Evolutionary conservation across 768 basidiomycete species (phyloP).

Genomic region (Boletus barrowsii): DNA sequence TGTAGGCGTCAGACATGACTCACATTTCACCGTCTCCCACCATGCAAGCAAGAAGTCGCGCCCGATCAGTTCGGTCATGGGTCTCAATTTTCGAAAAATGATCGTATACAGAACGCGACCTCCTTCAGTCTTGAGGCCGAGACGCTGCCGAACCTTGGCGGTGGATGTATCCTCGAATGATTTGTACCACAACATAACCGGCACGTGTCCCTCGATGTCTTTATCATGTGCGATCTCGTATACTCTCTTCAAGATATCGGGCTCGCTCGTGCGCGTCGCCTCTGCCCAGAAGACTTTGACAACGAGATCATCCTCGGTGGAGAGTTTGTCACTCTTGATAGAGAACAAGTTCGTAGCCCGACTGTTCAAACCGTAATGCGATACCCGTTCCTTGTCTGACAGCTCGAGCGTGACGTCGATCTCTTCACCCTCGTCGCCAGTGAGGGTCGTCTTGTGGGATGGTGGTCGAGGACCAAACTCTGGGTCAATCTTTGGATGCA

Average conservation of each 20-base stretch:
- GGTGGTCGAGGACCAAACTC: not conserved
- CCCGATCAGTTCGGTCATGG: not conserved
- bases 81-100: not conserved
- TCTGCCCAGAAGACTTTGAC: not conserved
- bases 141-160: not conserved
- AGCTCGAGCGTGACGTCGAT: not conserved
- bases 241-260: conserved; percentile 1
- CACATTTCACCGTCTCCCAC: conserved; percentile 4
- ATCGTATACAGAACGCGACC: not conserved
- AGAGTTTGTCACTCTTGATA: not conserved
- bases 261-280: conserved; percentile 1
- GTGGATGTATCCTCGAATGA: not conserved
- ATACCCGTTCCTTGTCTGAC: not conserved
- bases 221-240: not conserved
- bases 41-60: not conserved
- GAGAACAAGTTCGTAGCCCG: conserved; percentile 11
- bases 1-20: not conserved
- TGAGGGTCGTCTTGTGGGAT: not conserved
- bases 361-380: conserved; percentile 4
- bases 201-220: not conserved
- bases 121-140: not conserved
- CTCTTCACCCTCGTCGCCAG: not conserved
- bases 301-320: not conserved
- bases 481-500: not conserved
- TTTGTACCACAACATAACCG: not conserved